Base-by-base conservation (phyloP, 1,284 basidiomycete species). In the Cutaneotrichosporon cutaneum region DNA sequence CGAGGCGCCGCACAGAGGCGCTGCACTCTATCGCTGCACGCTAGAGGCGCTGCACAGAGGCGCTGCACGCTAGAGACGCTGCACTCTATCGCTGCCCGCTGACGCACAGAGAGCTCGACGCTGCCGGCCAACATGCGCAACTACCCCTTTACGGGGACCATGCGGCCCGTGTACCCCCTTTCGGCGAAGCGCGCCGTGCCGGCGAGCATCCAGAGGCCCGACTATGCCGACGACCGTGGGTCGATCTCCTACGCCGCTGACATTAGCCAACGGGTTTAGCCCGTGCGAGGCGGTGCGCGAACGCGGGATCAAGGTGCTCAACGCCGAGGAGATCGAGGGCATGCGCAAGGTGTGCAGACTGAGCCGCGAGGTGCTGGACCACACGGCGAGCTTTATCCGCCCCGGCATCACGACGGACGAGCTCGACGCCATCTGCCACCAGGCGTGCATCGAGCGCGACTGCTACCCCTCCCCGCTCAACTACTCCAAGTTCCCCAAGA, bases 351-450 rank as follows among this genome's bases (percentile, higher is more conserved):
- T 80, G 56, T 81, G 80, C 69, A 70, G 98, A 93, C 83, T 97
- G 65, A 86, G 85, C 11, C 84, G 96, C 64, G 92, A 99, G 82
- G 88, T 99, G 11, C 85, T 99, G 22, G 94, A 98, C 78, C 84
- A 92, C 62, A 88, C 90, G 18, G 95, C 93, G 0, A 85, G 92
- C 0, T 85, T 88, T 72, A 82, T 98, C 68, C 85, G 85, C 58
- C 92, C 93, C 13, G 96, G 96, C 44, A 85, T 97, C 58, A 97
- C 95, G 2, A 98, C 96, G 1, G 94, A 99, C 75, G 91, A 93
- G 76, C 84, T 97, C 58, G 96, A 99, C 80, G 88, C 87, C 68
- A 88, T 98, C 69, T 93, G 96, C n/a, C 95, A 99, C 80, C 86
- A 92, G 67, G 96, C 90, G 21, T 90, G 86, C 67, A 88, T 99